These are phyloP conservation scores for Penicillium herquei DNA, from an alignment of 495 filamentous ascomycete species.

Conservation along the genomic window DNA sequence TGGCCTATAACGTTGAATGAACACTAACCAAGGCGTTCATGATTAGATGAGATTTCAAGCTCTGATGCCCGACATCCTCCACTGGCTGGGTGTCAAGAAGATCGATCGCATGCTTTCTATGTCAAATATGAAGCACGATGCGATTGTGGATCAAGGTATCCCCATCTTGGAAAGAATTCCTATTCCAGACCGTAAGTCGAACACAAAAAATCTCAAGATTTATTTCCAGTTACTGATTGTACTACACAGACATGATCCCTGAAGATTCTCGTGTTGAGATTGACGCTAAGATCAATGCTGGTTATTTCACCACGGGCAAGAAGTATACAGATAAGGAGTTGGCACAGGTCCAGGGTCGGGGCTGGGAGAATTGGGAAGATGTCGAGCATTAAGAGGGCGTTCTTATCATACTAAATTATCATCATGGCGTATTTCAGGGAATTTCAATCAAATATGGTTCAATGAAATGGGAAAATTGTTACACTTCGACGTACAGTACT, in stretches of 20 bases:
- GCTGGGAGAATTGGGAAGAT: conserved; percentile 80
- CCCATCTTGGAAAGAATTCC: conserved; percentile 90
- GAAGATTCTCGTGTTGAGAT: conserved; percentile 97
- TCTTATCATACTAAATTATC: not conserved
- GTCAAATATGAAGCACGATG: conserved; percentile 99
- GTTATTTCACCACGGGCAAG: conserved; percentile 90
- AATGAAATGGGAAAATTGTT: not conserved
- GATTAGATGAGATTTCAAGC: conserved; percentile 94
- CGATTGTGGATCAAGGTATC: conserved; percentile 94
- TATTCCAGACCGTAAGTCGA: conserved; percentile 63
- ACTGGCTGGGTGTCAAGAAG: conserved; percentile 98
- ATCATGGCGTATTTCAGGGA: too few relatives aligned
- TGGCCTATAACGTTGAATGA: not conserved
- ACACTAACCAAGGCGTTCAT: not conserved
- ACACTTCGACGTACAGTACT: not conserved
- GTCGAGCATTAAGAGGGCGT: conserved; percentile 23
- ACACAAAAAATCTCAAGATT: not conserved
- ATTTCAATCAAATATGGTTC: not conserved
- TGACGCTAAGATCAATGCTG: conserved; percentile 96
- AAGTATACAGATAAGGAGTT: conserved; percentile 85
- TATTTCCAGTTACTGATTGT: not conserved
- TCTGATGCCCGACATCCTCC: conserved; percentile 95
- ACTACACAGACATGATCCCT: conserved; percentile 69
- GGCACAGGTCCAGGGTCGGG: conserved; percentile 77
- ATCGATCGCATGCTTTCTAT: conserved; percentile 98